Evolutionary conservation across 345 rosid genomes (phyloP).

Genomic region (Eucalyptus brandiana): DNA sequence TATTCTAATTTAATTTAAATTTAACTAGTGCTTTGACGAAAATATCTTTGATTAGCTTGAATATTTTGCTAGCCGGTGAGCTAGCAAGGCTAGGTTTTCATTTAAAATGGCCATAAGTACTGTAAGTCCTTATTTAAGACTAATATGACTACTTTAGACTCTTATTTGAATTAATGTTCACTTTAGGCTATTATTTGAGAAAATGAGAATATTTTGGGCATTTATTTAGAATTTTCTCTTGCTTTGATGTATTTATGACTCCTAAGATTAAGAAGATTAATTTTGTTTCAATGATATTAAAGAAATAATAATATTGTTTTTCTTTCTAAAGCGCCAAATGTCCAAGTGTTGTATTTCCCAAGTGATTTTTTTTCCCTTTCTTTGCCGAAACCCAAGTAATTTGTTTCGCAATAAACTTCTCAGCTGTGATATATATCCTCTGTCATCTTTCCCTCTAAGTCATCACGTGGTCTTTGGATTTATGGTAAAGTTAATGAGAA

Average conservation of each 20-base stretch:
- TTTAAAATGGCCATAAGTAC: too few species aligned
- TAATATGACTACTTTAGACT: too few species aligned
- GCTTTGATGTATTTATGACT: not conserved
- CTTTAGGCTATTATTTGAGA: too few species aligned
- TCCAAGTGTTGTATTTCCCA: not conserved
- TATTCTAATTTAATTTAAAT: too few species aligned
- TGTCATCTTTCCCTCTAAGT: not conserved
- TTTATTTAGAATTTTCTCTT: too few species aligned
- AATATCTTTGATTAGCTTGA: too few species aligned
- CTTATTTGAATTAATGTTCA: too few species aligned
- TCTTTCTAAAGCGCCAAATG: not conserved
- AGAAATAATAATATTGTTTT: not conserved
- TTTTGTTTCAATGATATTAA: not conserved
- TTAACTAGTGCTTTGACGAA: too few species aligned
- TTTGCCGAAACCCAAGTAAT: not conserved
- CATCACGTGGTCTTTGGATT: not conserved
- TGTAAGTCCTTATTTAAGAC: too few species aligned
- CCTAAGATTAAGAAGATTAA: not conserved
- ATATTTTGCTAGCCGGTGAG: too few species aligned
- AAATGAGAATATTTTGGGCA: too few species aligned
- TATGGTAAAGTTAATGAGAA: not conserved
- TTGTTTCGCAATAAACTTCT: not conserved
- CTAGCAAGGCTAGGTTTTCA: too few species aligned
- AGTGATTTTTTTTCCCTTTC: not conserved
- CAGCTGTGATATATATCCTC: not conserved